A percentile compares a stretch with the other conserved stretches of the same genome.
phyloP scores from a whole-genome alignment of 805 yeast genomes.

The Candida golubevii region DNA sequence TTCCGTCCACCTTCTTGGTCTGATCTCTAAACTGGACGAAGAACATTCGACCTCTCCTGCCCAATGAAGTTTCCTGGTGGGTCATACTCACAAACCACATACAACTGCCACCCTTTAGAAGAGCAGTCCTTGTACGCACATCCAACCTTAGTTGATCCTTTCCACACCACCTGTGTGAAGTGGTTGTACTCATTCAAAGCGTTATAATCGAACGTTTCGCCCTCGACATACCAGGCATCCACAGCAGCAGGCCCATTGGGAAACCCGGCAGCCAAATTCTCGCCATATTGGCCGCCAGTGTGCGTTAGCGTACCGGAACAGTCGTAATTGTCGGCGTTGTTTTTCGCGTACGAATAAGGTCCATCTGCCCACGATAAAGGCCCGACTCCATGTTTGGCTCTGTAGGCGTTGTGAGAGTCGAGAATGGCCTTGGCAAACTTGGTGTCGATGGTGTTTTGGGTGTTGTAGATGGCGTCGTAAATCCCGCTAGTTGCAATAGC shows the following conservation, averaged over 20 bases:
- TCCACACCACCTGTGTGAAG: slow-evolving; percentile 32
- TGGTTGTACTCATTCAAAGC: slow-evolving; percentile 26
- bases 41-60: slow-evolving; percentile 23
- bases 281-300: slow-evolving; percentile 39
- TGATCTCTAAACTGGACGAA: slow-evolving; percentile 14
- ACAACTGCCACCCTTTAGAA: slow-evolving; percentile 30
- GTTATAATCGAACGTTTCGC: slow-evolving; percentile 24
- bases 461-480: slow-evolving; percentile 18
- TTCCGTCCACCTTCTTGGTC: background rate
- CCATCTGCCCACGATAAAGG: slow-evolving; percentile 29
- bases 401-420: slow-evolving; percentile 31
- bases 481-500: slow-evolving; percentile 8
- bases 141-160: slow-evolving; percentile 25
- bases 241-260: slow-evolving; percentile 28
- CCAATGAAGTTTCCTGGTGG: slow-evolving; percentile 37
- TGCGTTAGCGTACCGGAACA: slow-evolving; percentile 35
- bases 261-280: slow-evolving; percentile 37
- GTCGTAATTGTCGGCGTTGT: slow-evolving; percentile 32
- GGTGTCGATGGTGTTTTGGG: slow-evolving; percentile 22
- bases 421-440: slow-evolving; percentile 28
- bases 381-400: slow-evolving; percentile 29
- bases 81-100: slow-evolving; percentile 31
- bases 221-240: slow-evolving; percentile 40
- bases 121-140: slow-evolving; percentile 31
- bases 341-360: slow-evolving; percentile 32